phyloP scores from a whole-genome alignment of 225 moss, liverwort and hornwort species.

The Rhytidiadelphus loreus region DNA sequence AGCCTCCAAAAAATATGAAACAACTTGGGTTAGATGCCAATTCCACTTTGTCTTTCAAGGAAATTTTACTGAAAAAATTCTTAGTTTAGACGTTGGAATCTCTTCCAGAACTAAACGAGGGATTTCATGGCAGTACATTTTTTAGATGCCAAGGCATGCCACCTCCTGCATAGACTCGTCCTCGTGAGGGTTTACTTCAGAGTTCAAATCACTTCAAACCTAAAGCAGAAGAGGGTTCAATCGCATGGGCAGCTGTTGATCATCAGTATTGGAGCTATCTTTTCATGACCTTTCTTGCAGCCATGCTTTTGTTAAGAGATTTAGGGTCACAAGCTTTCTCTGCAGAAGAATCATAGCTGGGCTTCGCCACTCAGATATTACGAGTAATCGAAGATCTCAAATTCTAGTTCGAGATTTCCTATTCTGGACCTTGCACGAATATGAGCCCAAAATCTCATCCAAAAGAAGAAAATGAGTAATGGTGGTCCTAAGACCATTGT shows the following conservation, averaged over 20 bases:
- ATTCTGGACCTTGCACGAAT: background rate
- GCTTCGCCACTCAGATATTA: background rate
- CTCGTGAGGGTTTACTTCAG: background rate
- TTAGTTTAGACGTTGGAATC: background rate
- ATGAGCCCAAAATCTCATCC: background rate
- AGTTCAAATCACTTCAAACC: background rate
- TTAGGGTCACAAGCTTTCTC: background rate
- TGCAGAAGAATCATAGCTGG: background rate
- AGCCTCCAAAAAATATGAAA: too few relatives aligned
- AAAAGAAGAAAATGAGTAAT: background rate
- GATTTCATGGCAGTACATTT: background rate
- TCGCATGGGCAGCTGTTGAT: background rate
- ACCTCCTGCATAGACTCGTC: background rate
- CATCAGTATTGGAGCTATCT: too few relatives aligned
- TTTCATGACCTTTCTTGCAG: background rate
- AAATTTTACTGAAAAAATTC: too few relatives aligned
- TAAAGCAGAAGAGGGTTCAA: background rate
- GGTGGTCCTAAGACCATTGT: background rate
- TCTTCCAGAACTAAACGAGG: background rate
- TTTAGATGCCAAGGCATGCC: background rate
- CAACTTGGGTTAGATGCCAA: too few relatives aligned
- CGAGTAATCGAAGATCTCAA: background rate
- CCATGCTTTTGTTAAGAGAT: background rate
- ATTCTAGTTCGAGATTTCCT: background rate
- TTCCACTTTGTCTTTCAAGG: too few relatives aligned